Conservation (phyloP, 1,139 yeast genomes). For the Sugiyamaella grinbergsii region DNA sequence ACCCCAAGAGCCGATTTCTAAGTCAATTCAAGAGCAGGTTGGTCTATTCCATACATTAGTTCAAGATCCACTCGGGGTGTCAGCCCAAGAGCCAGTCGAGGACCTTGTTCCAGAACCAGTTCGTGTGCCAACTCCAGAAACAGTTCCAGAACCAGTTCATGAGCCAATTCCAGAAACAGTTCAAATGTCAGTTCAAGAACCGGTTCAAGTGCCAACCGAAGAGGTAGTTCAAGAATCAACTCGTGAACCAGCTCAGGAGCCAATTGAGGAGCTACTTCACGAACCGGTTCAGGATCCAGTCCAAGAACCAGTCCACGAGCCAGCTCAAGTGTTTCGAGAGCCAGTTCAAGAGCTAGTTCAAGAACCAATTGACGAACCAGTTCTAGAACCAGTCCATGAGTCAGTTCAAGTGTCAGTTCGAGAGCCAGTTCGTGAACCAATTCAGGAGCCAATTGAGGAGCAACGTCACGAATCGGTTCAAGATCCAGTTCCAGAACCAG, state of each 20-base stretch:
- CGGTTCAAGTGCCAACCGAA: not conserved
- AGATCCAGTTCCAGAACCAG: constrained; percentile 3
- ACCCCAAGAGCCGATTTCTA: not conserved
- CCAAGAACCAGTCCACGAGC: not conserved
- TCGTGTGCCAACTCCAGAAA: not conserved
- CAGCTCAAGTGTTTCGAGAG: not conserved
- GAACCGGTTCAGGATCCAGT: not conserved
- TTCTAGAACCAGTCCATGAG: constrained; percentile 5
- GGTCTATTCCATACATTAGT: not conserved
- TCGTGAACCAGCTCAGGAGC: not conserved
- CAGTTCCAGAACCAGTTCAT: constrained; percentile 3
- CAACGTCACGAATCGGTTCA: not conserved
- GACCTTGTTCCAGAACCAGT: not conserved
- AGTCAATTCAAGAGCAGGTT: not conserved
- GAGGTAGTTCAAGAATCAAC: constrained; percentile 3
- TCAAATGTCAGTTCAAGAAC: constrained; percentile 1
- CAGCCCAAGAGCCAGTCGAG: not conserved
- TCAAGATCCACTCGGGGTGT: not conserved
- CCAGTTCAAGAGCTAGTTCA: constrained; percentile 4
- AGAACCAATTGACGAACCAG: constrained; percentile 1
- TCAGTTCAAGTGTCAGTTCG: not conserved
- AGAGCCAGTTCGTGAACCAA: constrained; percentile 6
- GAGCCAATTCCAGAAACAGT: not conserved
- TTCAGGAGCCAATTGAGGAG: not conserved
- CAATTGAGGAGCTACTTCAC: not conserved